Percentiles rank a stretch among this genome's conserved stretches.
These are phyloP conservation scores for Pythium sukuiense DNA, from an alignment of 352 stramenopile species.

Conservation along the genomic window DNA sequence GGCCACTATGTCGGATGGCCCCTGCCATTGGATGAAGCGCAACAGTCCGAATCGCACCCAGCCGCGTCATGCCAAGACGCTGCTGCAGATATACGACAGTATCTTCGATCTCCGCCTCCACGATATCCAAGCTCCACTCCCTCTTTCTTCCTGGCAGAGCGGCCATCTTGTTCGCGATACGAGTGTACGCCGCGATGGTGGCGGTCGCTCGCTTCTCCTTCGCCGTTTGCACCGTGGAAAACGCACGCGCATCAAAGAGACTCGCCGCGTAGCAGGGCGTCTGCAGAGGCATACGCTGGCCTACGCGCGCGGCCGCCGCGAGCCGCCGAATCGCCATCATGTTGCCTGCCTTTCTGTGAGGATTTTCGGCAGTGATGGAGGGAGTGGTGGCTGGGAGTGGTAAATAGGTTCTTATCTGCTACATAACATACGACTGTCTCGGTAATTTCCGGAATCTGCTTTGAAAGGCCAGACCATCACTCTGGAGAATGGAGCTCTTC, in stretches of 20 bases:
- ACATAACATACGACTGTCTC: constrained; percentile 8
- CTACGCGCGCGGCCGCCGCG: background rate
- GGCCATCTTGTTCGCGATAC: constrained; percentile 7
- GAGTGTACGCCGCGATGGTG: background rate
- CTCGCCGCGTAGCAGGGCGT: background rate
- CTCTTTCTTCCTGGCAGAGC: background rate
- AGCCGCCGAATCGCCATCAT: constrained; percentile 2
- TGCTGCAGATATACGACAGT: background rate
- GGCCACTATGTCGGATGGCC: background rate
- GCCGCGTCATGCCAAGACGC: constrained; percentile 5
- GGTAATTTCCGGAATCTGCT: constrained; percentile 11
- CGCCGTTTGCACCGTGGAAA: background rate
- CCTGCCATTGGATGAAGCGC: constrained; percentile 19
- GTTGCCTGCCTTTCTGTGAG: background rate
- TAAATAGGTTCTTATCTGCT: constrained; percentile 20
- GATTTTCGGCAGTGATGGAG: background rate
- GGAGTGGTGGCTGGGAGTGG: constrained; percentile 2
- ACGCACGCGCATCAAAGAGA: background rate
- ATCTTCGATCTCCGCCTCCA: constrained; percentile 4
- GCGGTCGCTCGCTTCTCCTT: background rate
- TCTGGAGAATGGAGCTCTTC: background rate
- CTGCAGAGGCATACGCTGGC: constrained; percentile 1
- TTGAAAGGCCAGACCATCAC: constrained; percentile 10
- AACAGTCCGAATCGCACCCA: constrained; percentile 1
- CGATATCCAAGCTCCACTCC: background rate